A percentile compares a stretch with the other conserved stretches of the same genome.
phyloP scores from a whole-genome alignment of 139 green algal species.

The Tetratostichococcus sp. region DNA sequence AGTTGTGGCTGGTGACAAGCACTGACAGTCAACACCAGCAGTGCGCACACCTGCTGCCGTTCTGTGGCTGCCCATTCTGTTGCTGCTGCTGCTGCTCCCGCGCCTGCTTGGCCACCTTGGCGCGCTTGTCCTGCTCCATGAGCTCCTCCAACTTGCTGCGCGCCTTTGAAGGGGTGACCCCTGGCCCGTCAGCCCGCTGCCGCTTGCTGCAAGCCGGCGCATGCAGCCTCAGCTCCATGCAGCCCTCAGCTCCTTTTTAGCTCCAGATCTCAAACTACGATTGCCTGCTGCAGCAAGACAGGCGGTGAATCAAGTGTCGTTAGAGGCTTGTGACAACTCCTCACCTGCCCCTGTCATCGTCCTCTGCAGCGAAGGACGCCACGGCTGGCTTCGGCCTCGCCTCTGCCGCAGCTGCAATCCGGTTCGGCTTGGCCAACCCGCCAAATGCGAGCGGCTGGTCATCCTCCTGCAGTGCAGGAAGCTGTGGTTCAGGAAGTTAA shows the following conservation, averaged over 20 bases:
- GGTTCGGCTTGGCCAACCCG: background rate
- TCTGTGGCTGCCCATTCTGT: background rate
- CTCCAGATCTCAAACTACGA: no score
- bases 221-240: no score
- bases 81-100: constrained; percentile 25
- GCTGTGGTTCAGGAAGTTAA: no score
- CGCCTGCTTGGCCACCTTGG: constrained; percentile 22
- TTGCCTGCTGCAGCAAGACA: no score
- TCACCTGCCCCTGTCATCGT: background rate
- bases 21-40: no score
- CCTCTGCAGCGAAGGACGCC: constrained; percentile 22
- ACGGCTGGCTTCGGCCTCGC: constrained; percentile 8
- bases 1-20: no score
- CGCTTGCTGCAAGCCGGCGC: background rate
- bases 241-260: no score
- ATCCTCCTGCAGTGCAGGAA: background rate
- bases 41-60: background rate
- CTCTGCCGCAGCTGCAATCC: background rate
- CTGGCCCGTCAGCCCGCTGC: background rate
- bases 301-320: no score
- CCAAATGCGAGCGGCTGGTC: background rate
- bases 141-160: constrained; percentile 72
- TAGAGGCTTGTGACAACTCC: no score
- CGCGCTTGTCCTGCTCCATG: constrained; percentile 51
- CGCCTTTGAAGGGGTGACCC: constrained; percentile 3